Conservation (phyloP, 768 basidiomycete genomes). For the Brasilioporus rufonigricans region DNA sequence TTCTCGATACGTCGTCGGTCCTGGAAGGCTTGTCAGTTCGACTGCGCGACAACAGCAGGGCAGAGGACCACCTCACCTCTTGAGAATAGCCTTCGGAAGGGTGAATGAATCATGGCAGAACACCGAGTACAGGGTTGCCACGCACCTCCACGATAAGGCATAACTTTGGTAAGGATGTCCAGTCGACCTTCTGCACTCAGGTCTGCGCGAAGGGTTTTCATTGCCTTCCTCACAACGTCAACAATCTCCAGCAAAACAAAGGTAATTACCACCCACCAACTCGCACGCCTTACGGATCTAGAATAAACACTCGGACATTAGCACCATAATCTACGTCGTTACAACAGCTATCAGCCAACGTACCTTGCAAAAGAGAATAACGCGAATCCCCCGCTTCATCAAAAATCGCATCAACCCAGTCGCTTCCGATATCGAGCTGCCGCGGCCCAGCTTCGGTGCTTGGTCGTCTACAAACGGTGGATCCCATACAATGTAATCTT, state of each 20-base stretch:
- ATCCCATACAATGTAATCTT: constrained; percentile 81
- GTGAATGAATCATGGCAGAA: not conserved
- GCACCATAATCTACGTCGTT: not conserved
- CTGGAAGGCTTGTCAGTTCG: constrained; percentile 32
- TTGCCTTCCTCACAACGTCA: constrained; percentile 50
- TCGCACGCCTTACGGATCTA: constrained; percentile 83
- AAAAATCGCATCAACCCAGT: constrained; percentile 71
- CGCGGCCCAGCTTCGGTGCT: constrained; percentile 52
- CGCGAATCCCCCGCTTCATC: constrained; percentile 77
- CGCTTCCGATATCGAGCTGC: constrained; percentile 65
- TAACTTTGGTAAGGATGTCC: constrained; percentile 74
- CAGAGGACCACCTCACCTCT: constrained; percentile 40
- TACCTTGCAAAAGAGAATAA: constrained; percentile 90
- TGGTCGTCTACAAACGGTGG: constrained; percentile 55
- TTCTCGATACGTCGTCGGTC: constrained; percentile 82
- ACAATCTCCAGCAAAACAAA: not conserved
- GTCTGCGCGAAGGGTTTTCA: constrained; percentile 71
- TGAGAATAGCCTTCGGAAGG: constrained; percentile 61
- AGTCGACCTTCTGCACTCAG: constrained; percentile 71
- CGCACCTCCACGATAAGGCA: constrained; percentile 81
- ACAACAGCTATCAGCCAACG: not conserved
- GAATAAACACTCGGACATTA: not conserved
- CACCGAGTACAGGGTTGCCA: not conserved
- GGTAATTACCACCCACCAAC: constrained; percentile 46
- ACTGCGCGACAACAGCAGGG: not conserved